Conservation (phyloP, 108 stramenopile species). For the Nitzschia palea region DNA sequence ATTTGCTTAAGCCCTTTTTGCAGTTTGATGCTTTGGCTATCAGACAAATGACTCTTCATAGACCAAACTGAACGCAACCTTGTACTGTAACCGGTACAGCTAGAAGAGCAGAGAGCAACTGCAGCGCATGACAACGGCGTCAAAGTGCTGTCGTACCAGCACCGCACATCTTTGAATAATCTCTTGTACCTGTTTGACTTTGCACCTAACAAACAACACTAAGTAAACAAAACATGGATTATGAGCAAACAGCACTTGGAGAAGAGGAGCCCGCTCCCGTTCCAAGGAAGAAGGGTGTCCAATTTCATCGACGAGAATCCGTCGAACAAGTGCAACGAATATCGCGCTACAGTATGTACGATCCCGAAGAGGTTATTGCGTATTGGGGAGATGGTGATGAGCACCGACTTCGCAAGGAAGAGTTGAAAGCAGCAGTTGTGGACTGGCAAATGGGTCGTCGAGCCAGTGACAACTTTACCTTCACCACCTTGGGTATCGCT, state of each 20-base stretch:
- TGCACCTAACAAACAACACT: no score
- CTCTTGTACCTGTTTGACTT: no score
- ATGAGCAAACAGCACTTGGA: slow-evolving; percentile 1
- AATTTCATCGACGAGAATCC: slow-evolving; percentile 7
- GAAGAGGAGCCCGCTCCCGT: background rate
- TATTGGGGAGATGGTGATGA: slow-evolving; percentile 38
- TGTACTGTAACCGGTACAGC: background rate
- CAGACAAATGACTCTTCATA: no score
- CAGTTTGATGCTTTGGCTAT: no score
- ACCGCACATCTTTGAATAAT: no score
- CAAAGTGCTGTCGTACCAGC: no score
- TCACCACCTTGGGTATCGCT: slow-evolving; percentile 28
- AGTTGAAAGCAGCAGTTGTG: slow-evolving; percentile 19
- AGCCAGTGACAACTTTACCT: slow-evolving; percentile 27
- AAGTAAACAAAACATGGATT: background rate
- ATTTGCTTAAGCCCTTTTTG: no score
- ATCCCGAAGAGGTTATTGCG: slow-evolving; percentile 21
- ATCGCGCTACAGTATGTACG: slow-evolving; percentile 32
- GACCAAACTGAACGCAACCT: background rate
- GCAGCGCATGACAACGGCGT: background rate
- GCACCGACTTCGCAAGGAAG: slow-evolving; percentile 25
- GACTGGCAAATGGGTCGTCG: slow-evolving; percentile 22
- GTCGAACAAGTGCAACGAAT: slow-evolving; percentile 30
- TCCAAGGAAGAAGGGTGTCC: slow-evolving; percentile 14
- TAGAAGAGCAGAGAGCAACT: background rate